Evolutionary conservation across 2,329 filamentous ascomycete genomes (phyloP).

Genomic region (Colletotrichum euphorbiae): DNA sequence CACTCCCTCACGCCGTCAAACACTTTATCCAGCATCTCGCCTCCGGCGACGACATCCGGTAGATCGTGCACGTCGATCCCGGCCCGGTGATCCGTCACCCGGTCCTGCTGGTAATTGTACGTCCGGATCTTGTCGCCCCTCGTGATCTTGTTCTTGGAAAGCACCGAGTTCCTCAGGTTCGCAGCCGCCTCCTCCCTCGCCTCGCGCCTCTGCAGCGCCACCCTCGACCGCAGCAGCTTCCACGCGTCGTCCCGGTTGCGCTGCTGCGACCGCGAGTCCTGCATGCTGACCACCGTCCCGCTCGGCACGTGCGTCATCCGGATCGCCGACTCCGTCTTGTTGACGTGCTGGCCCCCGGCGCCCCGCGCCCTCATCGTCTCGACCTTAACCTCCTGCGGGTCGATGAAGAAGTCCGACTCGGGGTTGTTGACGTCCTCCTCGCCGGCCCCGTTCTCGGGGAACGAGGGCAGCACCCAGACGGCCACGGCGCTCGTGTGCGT

Average conservation of each 20-base stretch:
- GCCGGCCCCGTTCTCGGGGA: conserved; percentile 68
- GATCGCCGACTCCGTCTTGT: conserved; percentile 97
- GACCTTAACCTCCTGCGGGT: conserved; percentile 81
- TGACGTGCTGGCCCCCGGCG: conserved; percentile 97
- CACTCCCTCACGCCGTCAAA: conserved; percentile 84
- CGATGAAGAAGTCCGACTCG: conserved; percentile 90
- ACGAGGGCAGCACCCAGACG: conserved; percentile 90
- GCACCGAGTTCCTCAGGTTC: conserved; percentile 79
- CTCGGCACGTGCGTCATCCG: conserved; percentile 92
- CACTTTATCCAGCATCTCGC: conserved; percentile 75
- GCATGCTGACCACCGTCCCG: conserved; percentile 87
- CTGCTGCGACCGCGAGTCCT: conserved; percentile 91
- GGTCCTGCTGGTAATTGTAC: conserved; percentile 81
- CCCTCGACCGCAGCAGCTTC: conserved; percentile 82
- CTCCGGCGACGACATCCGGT: conserved; percentile 81
- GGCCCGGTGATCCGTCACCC: conserved; percentile 90
- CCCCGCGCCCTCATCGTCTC: conserved; percentile 95
- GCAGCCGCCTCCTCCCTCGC: conserved; percentile 85
- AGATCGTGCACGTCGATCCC: conserved; percentile 84
- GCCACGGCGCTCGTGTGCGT: conserved; percentile 94
- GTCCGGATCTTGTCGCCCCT: conserved; percentile 94
- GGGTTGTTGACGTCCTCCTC: conserved; percentile 79
- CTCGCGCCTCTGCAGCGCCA: conserved; percentile 84
- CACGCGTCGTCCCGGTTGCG: conserved; percentile 90
- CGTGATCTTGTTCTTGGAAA: conserved; percentile 84